Evolutionary conservation across 306 rosid species (phyloP).

Genomic region (Medicago lupulina): DNA sequence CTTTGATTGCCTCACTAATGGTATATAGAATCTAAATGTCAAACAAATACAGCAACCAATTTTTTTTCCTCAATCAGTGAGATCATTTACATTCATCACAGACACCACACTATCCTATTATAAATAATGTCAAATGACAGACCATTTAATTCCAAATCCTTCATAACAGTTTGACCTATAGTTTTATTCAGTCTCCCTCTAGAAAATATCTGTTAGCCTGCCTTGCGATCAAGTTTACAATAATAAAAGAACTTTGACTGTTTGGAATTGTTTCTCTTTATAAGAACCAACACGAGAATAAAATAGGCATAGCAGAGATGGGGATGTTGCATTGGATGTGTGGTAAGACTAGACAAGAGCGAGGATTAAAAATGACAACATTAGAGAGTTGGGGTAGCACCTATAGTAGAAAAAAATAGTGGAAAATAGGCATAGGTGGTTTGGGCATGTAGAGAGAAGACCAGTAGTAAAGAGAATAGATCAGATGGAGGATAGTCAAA

Average conservation of each 20-base stretch:
- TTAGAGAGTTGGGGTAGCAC: too few species aligned
- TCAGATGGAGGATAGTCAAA: too few species aligned
- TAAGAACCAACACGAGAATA: too few species aligned
- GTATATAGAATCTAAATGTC: conserved; percentile 23
- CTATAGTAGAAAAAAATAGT: too few species aligned
- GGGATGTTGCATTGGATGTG: too few species aligned
- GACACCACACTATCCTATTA: background rate
- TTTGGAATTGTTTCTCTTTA: background rate
- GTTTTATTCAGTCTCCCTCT: background rate
- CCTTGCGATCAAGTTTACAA: conserved; percentile 19
- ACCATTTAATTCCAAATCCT: conserved; percentile 9
- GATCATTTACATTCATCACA: background rate
- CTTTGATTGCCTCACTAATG: conserved; percentile 29
- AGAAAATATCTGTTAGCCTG: conserved; percentile 18
- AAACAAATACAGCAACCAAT: background rate
- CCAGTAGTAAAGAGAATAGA: too few species aligned
- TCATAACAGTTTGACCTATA: background rate
- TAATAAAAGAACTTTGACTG: background rate
- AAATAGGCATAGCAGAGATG: too few species aligned
- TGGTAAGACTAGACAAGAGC: too few species aligned
- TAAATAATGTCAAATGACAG: background rate
- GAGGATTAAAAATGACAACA: too few species aligned
- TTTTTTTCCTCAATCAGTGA: background rate
- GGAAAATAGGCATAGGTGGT: too few species aligned
- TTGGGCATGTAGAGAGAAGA: too few species aligned